These are phyloP conservation scores for Verticillium isaacii DNA, from an alignment of 2,329 filamentous ascomycete genomes.

Conservation along the genomic window DNA sequence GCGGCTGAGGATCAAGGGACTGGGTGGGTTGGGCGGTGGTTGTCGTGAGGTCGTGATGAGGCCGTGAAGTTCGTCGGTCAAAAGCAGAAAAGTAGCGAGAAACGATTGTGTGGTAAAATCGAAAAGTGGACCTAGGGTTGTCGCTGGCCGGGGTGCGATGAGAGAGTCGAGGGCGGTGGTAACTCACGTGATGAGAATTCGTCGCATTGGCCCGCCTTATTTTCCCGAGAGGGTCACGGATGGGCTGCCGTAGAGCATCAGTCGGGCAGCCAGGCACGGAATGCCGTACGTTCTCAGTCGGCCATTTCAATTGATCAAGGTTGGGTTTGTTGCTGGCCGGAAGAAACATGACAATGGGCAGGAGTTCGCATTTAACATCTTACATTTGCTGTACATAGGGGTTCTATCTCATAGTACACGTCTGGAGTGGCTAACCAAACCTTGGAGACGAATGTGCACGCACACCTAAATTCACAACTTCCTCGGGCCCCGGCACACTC, in stretches of 20 bases:
- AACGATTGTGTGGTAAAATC: constrained; percentile 1
- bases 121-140: background rate
- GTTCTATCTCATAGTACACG: constrained; percentile 1
- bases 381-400: constrained; percentile 4
- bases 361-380: background rate
- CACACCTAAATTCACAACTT: background rate
- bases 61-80: constrained; percentile 11
- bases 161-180: background rate
- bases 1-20: constrained; percentile 39
- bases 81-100: background rate
- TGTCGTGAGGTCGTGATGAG: constrained; percentile 42
- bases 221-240: background rate
- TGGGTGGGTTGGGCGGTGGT: constrained; percentile 34
- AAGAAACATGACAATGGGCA: too few species aligned
- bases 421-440: background rate
- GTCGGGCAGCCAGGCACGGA: too few species aligned
- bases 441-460: background rate
- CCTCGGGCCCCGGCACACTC: background rate
- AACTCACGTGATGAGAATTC: background rate
- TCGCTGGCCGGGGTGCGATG: background rate
- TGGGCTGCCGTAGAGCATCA: too few species aligned
- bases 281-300: too few species aligned
- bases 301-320: too few species aligned
- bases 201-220: background rate
- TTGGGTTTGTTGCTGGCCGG: background rate